These are phyloP conservation scores for Quercus alba DNA, from an alignment of 306 rosid genomes.

Conservation along the genomic window DNA sequence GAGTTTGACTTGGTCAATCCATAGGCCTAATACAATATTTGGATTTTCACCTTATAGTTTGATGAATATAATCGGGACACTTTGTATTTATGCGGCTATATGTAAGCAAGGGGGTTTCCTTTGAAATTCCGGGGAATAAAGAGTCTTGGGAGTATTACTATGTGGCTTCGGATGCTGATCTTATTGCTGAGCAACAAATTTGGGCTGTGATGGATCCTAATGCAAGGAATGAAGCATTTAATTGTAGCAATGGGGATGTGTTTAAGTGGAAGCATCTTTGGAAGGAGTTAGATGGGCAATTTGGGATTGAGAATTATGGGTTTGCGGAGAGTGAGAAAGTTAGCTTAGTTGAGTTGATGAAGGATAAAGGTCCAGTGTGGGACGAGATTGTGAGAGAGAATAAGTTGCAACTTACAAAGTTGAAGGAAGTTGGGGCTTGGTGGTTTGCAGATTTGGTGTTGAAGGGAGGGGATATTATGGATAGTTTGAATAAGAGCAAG, in stretches of 20 bases:
- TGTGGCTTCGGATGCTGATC: conserved; percentile 54
- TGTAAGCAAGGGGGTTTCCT: conserved; percentile 55
- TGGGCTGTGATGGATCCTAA: conserved; percentile 71
- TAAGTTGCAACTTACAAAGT: conserved; percentile 27
- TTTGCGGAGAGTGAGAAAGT: conserved; percentile 34
- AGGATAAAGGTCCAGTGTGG: conserved; percentile 52
- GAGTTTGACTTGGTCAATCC: conserved; percentile 56
- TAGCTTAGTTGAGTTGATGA: conserved; percentile 41
- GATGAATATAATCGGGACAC: conserved; percentile 30
- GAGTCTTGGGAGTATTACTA: conserved; percentile 43
- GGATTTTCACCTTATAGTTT: too few species aligned
- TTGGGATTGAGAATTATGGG: conserved; percentile 61
- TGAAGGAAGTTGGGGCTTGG: conserved; percentile 51
- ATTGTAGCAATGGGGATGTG: conserved; percentile 56
- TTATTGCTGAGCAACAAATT: conserved; percentile 73
- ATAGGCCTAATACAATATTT: conserved; percentile 39
- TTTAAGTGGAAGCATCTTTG: conserved; percentile 64
- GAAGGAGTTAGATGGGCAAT: conserved; percentile 62
- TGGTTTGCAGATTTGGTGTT: conserved; percentile 43
- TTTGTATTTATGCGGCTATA: conserved; percentile 56
- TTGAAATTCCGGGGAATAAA: conserved; percentile 44
- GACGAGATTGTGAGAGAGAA: conserved; percentile 58
- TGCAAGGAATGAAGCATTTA: conserved; percentile 55
- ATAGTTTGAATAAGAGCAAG: conserved; percentile 57
- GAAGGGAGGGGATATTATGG: not conserved